Conservation (phyloP, 2,329 filamentous ascomycete species). For the Aureobasidium melanogenum region DNA sequence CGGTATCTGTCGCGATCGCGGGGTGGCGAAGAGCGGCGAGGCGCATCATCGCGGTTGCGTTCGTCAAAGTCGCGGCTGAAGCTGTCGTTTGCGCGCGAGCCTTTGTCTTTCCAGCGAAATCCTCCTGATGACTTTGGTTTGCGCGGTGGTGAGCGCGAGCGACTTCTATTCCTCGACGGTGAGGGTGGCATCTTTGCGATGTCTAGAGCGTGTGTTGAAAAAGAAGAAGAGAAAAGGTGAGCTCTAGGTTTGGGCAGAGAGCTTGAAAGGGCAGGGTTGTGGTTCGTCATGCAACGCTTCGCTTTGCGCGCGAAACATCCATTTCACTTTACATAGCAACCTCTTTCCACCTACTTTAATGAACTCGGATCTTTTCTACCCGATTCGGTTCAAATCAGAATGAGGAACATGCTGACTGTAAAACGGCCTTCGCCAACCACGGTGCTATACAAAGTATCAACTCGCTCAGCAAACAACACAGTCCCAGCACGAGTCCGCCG, state of each 20-base stretch:
- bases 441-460: slow-evolving; percentile 87
- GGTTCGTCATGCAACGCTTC: background rate
- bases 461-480: slow-evolving; percentile 48
- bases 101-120: slow-evolving; percentile 31
- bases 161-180: slow-evolving; percentile 11
- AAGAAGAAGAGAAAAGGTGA: background rate
- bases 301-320: background rate
- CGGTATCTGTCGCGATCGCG: slow-evolving; percentile 17
- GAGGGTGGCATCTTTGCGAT: slow-evolving; percentile 1
- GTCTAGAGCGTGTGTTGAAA: background rate
- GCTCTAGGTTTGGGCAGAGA: background rate
- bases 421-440: slow-evolving; percentile 61
- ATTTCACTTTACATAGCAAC: background rate
- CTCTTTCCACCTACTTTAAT: background rate
- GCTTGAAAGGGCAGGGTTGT: background rate
- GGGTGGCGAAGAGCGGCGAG: slow-evolving; percentile 25
- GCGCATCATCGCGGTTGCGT: slow-evolving; percentile 23
- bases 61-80: slow-evolving; percentile 17
- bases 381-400: background rate
- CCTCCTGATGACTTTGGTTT: slow-evolving; percentile 25
- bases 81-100: slow-evolving; percentile 16
- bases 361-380: background rate
- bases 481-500: slow-evolving; percentile 37
- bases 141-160: slow-evolving; percentile 25
- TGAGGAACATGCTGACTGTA: slow-evolving; percentile 23